phyloP scores from a whole-genome alignment of 2,329 filamentous ascomycete genomes.

The Byssothecium circinans region DNA sequence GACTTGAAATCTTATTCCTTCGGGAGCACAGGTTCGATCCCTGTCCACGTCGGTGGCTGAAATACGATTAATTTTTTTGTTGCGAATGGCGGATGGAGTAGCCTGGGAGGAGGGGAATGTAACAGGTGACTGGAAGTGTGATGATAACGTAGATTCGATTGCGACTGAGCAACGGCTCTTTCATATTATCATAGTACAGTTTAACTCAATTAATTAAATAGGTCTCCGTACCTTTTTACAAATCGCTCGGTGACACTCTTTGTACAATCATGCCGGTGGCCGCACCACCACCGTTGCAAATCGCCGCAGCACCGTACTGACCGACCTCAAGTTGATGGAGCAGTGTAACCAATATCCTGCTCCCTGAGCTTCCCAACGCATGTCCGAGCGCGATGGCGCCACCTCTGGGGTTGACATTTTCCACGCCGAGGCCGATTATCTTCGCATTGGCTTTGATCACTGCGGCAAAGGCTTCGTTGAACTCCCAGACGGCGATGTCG shows the following conservation, averaged over 20 bases:
- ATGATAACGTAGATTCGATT: no score
- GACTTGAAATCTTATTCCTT: conserved; percentile 45
- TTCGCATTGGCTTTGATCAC: conserved; percentile 95
- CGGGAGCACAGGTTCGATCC: conserved; percentile 42
- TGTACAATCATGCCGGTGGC: conserved; percentile 92
- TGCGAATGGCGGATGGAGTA: no score
- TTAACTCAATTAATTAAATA: no score
- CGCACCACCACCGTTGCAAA: conserved; percentile 95
- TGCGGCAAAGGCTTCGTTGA: conserved; percentile 96
- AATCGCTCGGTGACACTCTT: conserved; percentile 53
- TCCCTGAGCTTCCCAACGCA: conserved; percentile 89
- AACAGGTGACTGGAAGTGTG: no score
- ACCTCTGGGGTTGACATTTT: conserved; percentile 82
- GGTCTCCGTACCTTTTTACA: conserved; percentile 12
- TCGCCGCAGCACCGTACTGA: conserved; percentile 92
- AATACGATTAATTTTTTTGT: no score
- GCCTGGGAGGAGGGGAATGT: no score
- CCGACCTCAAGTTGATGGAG: conserved; percentile 89
- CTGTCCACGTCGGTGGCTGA: conserved; percentile 39
- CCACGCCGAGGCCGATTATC: conserved; percentile 78
- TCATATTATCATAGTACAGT: no score
- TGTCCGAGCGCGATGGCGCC: conserved; percentile 92
- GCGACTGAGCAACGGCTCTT: no score
- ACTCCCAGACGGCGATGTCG: conserved; percentile 94
- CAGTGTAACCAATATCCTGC: conserved; percentile 84